Evolutionary conservation across 108 stramenopile genomes (phyloP).

Genomic region (Mediolabrus comicus): DNA sequence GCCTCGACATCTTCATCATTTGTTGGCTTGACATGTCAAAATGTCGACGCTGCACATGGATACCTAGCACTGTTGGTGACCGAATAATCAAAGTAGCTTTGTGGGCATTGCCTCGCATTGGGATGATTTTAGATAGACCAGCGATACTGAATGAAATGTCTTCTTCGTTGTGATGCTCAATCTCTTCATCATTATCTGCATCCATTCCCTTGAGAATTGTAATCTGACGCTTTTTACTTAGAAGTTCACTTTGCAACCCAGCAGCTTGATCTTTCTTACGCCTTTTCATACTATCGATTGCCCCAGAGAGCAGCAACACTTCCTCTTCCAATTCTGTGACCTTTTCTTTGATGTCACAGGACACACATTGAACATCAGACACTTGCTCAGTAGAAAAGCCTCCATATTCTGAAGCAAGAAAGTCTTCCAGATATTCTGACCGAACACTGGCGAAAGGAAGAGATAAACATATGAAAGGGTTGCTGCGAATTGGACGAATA

Average conservation of each 20-base stretch:
- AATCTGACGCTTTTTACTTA: conserved; percentile 7
- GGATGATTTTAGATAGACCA: conserved; percentile 4
- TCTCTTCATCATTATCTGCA: conserved; percentile 32
- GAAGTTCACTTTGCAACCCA: not conserved
- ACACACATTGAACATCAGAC: conserved; percentile 72
- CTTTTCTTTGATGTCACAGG: conserved; percentile 58
- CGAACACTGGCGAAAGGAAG: conserved; percentile 44
- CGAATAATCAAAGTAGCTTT: conserved; percentile 74
- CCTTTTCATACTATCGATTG: conserved; percentile 43
- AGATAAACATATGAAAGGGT: conserved; percentile 56
- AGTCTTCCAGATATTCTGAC: conserved; percentile 55
- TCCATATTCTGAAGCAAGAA: conserved; percentile 26
- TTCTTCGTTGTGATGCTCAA: conserved; percentile 43
- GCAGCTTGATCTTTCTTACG: conserved; percentile 5
- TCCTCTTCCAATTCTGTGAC: conserved; percentile 60
- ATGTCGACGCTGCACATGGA: conserved; percentile 83
- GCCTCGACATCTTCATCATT: conserved; percentile 66
- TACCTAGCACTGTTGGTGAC: conserved; percentile 64
- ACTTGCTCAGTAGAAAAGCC: conserved; percentile 61
- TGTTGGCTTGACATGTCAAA: conserved; percentile 54
- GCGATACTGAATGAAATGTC: not conserved
- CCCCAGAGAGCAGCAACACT: conserved; percentile 52
- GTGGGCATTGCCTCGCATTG: conserved; percentile 51
- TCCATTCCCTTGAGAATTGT: conserved; percentile 23
- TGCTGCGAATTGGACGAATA: conserved; percentile 69